phyloP scores from a whole-genome alignment of 768 basidiomycete species.

The Epithele typhae region DNA sequence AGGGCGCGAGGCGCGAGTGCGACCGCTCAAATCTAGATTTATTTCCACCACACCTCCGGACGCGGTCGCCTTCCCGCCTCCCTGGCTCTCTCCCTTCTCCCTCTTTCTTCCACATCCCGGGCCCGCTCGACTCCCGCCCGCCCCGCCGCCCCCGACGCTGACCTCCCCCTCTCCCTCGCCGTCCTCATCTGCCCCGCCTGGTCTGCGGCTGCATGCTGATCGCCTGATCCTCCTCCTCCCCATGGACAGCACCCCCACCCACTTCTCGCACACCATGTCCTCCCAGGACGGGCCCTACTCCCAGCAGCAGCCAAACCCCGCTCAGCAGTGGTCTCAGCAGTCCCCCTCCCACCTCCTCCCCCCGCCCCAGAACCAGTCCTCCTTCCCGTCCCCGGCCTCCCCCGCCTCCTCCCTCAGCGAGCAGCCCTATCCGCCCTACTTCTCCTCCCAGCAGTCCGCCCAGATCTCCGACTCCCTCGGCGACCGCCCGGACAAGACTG shows the following conservation, averaged over 20 bases:
- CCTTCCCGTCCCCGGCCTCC: constrained; percentile 30
- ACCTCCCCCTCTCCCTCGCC: neutral
- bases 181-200: constrained; percentile 2
- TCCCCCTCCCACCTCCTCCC: constrained; percentile 25
- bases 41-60: constrained; percentile 9
- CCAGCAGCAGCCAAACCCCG: constrained; percentile 27
- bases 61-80: constrained; percentile 10
- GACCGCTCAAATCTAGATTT: constrained; percentile 13
- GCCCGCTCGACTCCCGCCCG: neutral
- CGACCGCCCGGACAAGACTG: constrained; percentile 21
- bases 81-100: constrained; percentile 2
- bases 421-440: constrained; percentile 27
- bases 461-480: constrained; percentile 22
- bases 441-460: constrained; percentile 16
- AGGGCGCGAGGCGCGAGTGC: neutral
- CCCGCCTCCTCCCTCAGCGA: constrained; percentile 28
- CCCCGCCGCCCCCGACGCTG: neutral
- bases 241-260: constrained; percentile 23
- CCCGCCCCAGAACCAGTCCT: constrained; percentile 25
- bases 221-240: constrained; percentile 9
- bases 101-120: constrained; percentile 3
- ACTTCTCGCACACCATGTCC: constrained; percentile 25
- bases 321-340: constrained; percentile 28
- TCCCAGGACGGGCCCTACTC: constrained; percentile 28
- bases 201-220: constrained; percentile 16